Evolutionary conservation across 805 yeast genomes (phyloP), one percentile per base, ranked within the genome.

Genomic region (Pichia eremophila): DNA sequence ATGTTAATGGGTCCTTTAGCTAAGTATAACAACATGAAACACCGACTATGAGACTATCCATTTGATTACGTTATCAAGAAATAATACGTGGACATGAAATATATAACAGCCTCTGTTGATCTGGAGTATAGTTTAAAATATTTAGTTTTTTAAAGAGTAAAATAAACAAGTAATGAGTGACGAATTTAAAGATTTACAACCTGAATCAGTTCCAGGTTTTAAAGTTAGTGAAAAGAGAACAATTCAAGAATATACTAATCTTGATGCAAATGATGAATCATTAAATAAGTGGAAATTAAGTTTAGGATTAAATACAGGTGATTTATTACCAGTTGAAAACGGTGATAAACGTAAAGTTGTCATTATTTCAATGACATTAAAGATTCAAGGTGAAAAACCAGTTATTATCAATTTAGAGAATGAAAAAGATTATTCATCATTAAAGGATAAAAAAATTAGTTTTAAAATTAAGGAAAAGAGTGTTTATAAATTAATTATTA

Each of bases 201-300:
- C 85, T 15, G 86, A 81, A 60, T 68, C 72, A 46, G 77, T 73
- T 41, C 79, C 79, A 52, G 83, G 83, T 9, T 85, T 83, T 70
- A 75, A 71, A 46, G 80, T 78, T 22, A 76, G 78, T 39, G 77
- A 79, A 62, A 72, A 89, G 69, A 88, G 88, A 61, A 83, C 95
- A 17, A 75, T 89, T 39, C 88, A 78, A 40, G 96, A 89, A 62
- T 89, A 89, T 65, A 78, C 82, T 47, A 75, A 81, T 48, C 67
- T 89, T 55, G 97, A 89, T 61, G 91, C 91, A 12, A 85, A 88
- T 57, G 97, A 89, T 63, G 96, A 87, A 65, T 83, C 95, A 17
- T 72, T 89, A 53, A 85, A 83, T 52, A 86, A 85, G 65, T 89
- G 97, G 97, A 90, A 90, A 65, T 85, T 81, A 48, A 85, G 95